Conservation (phyloP, 306 rosid species). For the Ormosia semicastrata region DNA sequence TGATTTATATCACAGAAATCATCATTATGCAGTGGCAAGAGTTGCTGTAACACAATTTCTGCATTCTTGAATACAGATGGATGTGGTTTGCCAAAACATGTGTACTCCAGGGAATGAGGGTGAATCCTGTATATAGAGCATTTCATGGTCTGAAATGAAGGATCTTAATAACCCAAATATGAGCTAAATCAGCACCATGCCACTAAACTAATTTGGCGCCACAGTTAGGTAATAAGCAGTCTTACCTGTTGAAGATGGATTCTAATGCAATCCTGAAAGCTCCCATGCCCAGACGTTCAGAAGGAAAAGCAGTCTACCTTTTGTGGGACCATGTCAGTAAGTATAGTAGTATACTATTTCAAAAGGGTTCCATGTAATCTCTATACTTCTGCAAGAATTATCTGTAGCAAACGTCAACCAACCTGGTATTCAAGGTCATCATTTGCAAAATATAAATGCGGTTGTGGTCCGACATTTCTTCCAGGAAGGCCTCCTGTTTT, state of each 20-base stretch:
- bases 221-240: constrained; percentile 16
- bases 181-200: constrained; percentile 1
- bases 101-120: constrained; percentile 57
- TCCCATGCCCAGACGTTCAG: constrained; percentile 95
- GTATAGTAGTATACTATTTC: constrained; percentile 18
- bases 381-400: constrained; percentile 18
- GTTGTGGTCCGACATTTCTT: constrained; percentile 64
- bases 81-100: constrained; percentile 81
- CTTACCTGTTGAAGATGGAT: constrained; percentile 80
- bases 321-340: constrained; percentile 51
- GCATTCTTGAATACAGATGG: constrained; percentile 85
- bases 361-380: constrained; percentile 19
- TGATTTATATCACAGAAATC: constrained; percentile 17
- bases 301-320: constrained; percentile 90
- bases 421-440: constrained; percentile 97
- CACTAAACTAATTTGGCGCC: constrained; percentile 1
- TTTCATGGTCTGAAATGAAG: background rate
- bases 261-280: constrained; percentile 95
- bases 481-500: constrained; percentile 95
- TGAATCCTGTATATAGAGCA: constrained; percentile 55
- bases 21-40: constrained; percentile 24
- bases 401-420: constrained; percentile 31
- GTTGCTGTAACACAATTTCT: constrained; percentile 61
- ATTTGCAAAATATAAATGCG: constrained; percentile 71
- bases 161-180: background rate